Conservation (phyloP, 371 early-diverging fungal species). For the Catenaria anguillulae region DNA sequence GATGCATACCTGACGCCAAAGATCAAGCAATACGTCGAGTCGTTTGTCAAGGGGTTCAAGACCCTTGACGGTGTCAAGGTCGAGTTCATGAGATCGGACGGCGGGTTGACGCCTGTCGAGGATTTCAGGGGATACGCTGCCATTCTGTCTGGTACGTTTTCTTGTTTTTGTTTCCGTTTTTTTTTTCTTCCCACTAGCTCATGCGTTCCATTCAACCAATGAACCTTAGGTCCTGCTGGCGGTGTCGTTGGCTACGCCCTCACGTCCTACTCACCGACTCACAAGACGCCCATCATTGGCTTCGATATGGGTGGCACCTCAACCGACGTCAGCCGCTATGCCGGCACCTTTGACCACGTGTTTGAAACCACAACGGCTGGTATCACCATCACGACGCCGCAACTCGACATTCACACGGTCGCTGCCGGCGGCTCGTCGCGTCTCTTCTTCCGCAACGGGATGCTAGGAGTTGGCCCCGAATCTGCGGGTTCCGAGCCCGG, state of each 20-base stretch:
- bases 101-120: conserved; percentile 73
- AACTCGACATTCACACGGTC: conserved; percentile 84
- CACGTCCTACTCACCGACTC: conserved; percentile 47
- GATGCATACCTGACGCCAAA: conserved; percentile 90
- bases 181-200: no score
- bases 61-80: conserved; percentile 34
- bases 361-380: conserved; percentile 90
- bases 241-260: conserved; percentile 87
- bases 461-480: conserved; percentile 89
- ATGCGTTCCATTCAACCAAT: no score
- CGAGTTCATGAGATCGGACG: conserved; percentile 94
- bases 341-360: conserved; percentile 77
- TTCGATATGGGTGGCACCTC: conserved; percentile 84
- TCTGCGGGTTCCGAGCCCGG: conserved; percentile 92
- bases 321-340: conserved; percentile 77
- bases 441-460: conserved; percentile 78
- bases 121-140: conserved; percentile 61
- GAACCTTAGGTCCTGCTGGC: conserved; percentile 88
- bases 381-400: conserved; percentile 86
- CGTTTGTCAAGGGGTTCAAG: conserved; percentile 75
- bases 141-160: not conserved
- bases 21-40: conserved; percentile 64
- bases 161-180: no score
- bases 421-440: conserved; percentile 96
- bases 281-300: conserved; percentile 63